Percentiles rank a stretch among this genome's conserved stretches.
phyloP scores from a whole-genome alignment of 2,329 filamentous ascomycete genomes.

The Neonectria punicea region DNA sequence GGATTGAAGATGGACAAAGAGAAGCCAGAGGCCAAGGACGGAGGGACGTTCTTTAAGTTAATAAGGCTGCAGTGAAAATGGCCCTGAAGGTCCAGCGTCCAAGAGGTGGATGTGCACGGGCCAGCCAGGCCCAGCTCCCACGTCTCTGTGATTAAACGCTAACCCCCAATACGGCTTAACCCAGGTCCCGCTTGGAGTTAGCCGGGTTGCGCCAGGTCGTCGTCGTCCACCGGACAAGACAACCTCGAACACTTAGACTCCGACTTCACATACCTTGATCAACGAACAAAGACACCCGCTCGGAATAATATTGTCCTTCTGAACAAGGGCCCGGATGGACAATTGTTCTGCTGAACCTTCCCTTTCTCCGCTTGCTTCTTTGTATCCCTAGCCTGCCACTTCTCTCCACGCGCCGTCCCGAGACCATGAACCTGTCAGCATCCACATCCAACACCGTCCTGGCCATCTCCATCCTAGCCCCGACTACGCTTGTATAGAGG shows the following conservation, averaged over 20 bases:
- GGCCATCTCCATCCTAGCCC: constrained; percentile 1
- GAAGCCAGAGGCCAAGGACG: constrained; percentile 2
- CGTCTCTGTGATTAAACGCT: constrained; percentile 4
- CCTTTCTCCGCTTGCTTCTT: not conserved
- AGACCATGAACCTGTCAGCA: constrained; percentile 11
- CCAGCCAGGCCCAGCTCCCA: constrained; percentile 17
- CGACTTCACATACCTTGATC: not conserved
- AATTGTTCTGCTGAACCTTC: not conserved
- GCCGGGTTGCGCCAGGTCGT: not conserved
- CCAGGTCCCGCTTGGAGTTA: not conserved
- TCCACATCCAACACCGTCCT: not conserved
- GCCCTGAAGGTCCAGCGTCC: constrained; percentile 8
- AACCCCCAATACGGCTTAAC: constrained; percentile 15
- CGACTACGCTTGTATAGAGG: not conserved
- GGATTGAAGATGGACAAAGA: constrained; percentile 20
- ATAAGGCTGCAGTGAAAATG: constrained; percentile 37
- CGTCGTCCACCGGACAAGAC: not conserved
- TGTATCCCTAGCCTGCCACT: not conserved
- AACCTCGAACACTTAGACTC: not conserved
- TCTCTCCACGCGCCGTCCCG: not conserved
- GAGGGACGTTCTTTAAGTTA: constrained; percentile 4
- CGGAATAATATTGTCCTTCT: constrained; percentile 5
- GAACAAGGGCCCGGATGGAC: constrained; percentile 7
- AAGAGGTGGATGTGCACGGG: constrained; percentile 26
- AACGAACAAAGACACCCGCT: not conserved